Base-by-base conservation (phyloP, 805 yeast species). In the Saccharomycopsis sp. region DNA sequence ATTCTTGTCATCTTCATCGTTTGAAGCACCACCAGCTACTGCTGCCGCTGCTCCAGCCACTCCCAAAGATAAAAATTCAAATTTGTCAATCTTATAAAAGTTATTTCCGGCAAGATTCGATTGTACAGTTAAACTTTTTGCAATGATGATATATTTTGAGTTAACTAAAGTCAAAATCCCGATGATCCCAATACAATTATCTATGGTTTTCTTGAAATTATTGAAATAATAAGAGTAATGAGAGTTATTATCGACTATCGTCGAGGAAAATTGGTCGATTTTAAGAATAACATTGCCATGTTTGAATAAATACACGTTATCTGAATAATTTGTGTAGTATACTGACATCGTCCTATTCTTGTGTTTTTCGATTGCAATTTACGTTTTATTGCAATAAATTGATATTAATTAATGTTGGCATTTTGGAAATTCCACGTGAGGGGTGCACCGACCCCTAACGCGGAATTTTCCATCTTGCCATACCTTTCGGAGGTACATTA, bases 241-340 rank as follows among this genome's bases (percentile, higher is more conserved):
- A 17, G 24, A 13, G 4, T 21, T 22, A 14, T 19, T 11, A 32
- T 40, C 39, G 4, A 46, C 27, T 19, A 40, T 23, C 4, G 47
- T 14, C n/a, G 29, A 26, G 8, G 45, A 38, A 35, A 47, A 39
- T n/a, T 40, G 41, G 23, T 48, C 52, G 16, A 48, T 39, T 24
- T 45, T 48, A 13, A 48, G 31, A 22, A 45, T 40, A 16, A 26
- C 27, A 19, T 19, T 22, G 31, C 24, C 36, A 21, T 19, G 41
- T 23, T 48, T 48, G 40, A 48, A 48, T 11, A 48, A 32, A 6
- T 33, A 21, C 6, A 42, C 49, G n/a, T 33, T 27, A 19, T 48
- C 52, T 31, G 44, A 37, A 36, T 45, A 49, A 17, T 38, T 35
- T 4, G 50, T 49, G 28, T 39, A 45, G 23, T 49, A 49, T n/a